phyloP scores from a whole-genome alignment of 345 rosid species.

The Bruguiera gymnorhiza region DNA sequence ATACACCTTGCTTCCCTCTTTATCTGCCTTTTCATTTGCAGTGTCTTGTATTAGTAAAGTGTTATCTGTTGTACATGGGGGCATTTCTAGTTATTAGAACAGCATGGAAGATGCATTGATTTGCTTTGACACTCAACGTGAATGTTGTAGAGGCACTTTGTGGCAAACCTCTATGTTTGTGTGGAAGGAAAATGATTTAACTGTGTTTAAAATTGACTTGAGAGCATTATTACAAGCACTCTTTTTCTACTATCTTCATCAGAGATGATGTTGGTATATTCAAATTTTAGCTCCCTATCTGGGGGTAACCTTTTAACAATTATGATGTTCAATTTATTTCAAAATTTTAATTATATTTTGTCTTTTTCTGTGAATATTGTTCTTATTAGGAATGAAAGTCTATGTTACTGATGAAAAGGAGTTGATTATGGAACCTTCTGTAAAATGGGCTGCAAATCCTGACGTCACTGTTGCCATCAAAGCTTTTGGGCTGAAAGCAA shows the following conservation, averaged over 20 bases:
- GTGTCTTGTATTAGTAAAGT: too few relatives aligned
- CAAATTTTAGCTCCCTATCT: background rate
- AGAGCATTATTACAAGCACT: too few relatives aligned
- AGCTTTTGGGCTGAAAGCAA: conserved; percentile 91
- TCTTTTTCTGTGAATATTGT: background rate
- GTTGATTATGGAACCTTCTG: conserved; percentile 85
- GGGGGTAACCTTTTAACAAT: background rate
- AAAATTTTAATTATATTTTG: conserved; percentile 1
- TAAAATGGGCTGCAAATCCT: conserved; percentile 98
- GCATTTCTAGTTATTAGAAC: background rate
- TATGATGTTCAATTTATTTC: background rate
- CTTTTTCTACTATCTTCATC: too few relatives aligned
- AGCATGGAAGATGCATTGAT: background rate
- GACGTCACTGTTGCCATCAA: conserved; percentile 64
- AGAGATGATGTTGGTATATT: conserved; percentile 1
- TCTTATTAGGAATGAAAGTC: conserved; percentile 81
- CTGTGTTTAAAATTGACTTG: too few relatives aligned
- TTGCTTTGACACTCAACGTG: background rate
- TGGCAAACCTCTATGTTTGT: background rate
- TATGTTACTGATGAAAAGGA: conserved; percentile 94
- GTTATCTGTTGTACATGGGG: too few relatives aligned
- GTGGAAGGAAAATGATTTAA: too few relatives aligned
- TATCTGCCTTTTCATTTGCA: too few relatives aligned
- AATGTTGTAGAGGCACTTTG: background rate
- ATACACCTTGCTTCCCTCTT: background rate